Base-by-base conservation (phyloP, 768 basidiomycete genomes). In the Naganishia vaughanmartiniae region DNA sequence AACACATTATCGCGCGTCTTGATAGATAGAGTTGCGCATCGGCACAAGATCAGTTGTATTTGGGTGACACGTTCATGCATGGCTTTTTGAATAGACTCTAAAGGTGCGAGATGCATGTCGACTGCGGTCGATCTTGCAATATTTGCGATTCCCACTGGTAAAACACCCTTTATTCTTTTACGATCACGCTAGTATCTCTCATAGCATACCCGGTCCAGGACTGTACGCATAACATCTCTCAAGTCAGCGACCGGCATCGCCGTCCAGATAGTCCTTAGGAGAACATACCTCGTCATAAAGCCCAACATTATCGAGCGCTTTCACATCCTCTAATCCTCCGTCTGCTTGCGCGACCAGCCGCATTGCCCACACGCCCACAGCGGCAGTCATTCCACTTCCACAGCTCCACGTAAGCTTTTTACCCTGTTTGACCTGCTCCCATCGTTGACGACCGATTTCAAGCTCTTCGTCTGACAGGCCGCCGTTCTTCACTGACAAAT, bases 311-410 rank as follows among this genome's bases (percentile, higher is more conserved):
- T 73, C 53, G 24, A 54, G 24, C 42, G 4, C 74, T 83, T 28
- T 73, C 77, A 51, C 48, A 7, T 51, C 48, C 48, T 51, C 4
- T 7, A n/a, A 51, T 21, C 15, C 84, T 83, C 66, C 85, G 80
- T 70, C 63, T 6, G 60, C 69, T 26, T 30, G 74, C 36, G 71
- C 75, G 55, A 93, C 75, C 45, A 90, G 76, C 79, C 90, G 87
- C 72, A 96, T 83, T n/a, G 92, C 93, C 70, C 97, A 84, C 94
- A 96, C 97, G 7, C 97, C 84, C 17, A 97, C 84, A 3, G 87
- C 91, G 14, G 95, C 95, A n/a, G 94, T 96, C 95, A 99, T 97
- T 54, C 95, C 95, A 77, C 92, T 95, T 63, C 95, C 95, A 83
- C 95, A 99, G 70, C 85, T 89, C 15, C 90, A 87, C 6, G 89